phyloP scores from a whole-genome alignment of 805 yeast species.

The Candida ovalis region DNA sequence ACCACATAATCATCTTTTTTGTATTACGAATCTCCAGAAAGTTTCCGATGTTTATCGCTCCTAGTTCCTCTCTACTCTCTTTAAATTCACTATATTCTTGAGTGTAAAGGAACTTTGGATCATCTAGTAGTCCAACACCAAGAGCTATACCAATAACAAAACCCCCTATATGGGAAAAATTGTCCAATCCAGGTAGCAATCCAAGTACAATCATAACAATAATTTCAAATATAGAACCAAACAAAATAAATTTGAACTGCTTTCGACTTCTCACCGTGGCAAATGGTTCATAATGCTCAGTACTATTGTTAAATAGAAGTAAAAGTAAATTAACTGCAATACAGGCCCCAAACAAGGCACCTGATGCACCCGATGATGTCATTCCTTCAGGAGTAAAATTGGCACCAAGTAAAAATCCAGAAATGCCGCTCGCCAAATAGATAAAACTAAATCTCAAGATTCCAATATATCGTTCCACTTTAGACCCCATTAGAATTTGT shows the following conservation, averaged over 20 bases:
- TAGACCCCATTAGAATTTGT: slow-evolving; percentile 58
- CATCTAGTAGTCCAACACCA: slow-evolving; percentile 48
- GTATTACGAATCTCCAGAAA: slow-evolving; percentile 28
- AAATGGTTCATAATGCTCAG: slow-evolving; percentile 39
- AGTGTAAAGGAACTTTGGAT: slow-evolving; percentile 44
- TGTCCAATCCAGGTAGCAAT: slow-evolving; percentile 68
- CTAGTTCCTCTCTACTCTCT: slow-evolving; percentile 17
- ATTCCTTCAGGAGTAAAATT: slow-evolving; percentile 66
- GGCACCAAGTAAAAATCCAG: slow-evolving; percentile 66
- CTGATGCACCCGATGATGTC: slow-evolving; percentile 68
- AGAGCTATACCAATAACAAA: slow-evolving; percentile 56
- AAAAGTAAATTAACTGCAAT: slow-evolving; percentile 59
- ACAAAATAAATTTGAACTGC: slow-evolving; percentile 43
- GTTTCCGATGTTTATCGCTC: slow-evolving; percentile 7
- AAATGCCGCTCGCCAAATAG: slow-evolving; percentile 58
- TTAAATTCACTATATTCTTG: slow-evolving; percentile 11
- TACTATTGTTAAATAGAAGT: slow-evolving; percentile 45
- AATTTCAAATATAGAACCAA: slow-evolving; percentile 51
- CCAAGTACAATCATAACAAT: slow-evolving; percentile 60
- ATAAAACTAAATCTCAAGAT: slow-evolving; percentile 47
- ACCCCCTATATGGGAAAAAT: slow-evolving; percentile 74
- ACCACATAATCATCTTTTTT: slow-evolving; percentile 49
- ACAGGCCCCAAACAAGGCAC: slow-evolving; percentile 61
- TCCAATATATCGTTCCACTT: slow-evolving; percentile 57
- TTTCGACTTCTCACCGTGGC: slow-evolving; percentile 25